Evolutionary conservation across 257 asterid species (phyloP).

Genomic region (Plantago ovata): DNA sequence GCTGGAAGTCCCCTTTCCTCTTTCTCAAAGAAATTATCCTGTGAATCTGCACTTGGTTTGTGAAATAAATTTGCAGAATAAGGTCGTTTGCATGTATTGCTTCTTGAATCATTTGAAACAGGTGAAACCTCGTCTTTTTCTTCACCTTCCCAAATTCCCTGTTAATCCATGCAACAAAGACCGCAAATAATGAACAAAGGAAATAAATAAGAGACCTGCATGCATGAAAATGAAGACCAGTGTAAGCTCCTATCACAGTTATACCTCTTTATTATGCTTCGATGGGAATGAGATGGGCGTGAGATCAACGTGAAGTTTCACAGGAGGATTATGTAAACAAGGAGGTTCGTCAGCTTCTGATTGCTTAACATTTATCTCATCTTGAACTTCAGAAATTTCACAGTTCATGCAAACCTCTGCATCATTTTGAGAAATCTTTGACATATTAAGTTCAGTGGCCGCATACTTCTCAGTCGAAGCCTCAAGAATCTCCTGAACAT

Average conservation of each 20-base stretch:
- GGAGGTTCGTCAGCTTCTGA: conserved; percentile 27
- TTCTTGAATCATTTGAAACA: conserved; percentile 27
- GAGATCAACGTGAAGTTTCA: conserved; percentile 26
- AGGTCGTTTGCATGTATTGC: conserved; percentile 25
- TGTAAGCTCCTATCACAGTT: conserved; percentile 16
- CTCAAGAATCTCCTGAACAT: conserved; percentile 23
- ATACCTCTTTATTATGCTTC: conserved; percentile 45
- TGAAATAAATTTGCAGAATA: conserved; percentile 19
- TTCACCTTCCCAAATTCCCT: conserved; percentile 40
- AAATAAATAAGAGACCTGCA: neutral
- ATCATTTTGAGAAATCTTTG: conserved; percentile 20
- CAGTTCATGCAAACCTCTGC: conserved; percentile 25
- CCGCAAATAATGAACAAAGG: neutral
- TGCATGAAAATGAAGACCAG: too few species aligned
- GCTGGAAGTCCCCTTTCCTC: conserved; percentile 24
- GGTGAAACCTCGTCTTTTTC: conserved; percentile 25
- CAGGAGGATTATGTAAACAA: conserved; percentile 20
- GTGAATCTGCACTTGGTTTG: conserved; percentile 24
- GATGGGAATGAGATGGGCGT: conserved; percentile 24
- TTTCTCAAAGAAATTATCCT: conserved; percentile 22
- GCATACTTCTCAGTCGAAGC: conserved; percentile 17
- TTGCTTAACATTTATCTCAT: conserved; percentile 18
- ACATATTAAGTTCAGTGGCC: conserved; percentile 19
- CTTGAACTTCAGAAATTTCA: conserved; percentile 26
- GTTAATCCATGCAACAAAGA: conserved; percentile 30